Conservation (phyloP, 2,329 filamentous ascomycete species). For the Coniochaeta sp. region DNA sequence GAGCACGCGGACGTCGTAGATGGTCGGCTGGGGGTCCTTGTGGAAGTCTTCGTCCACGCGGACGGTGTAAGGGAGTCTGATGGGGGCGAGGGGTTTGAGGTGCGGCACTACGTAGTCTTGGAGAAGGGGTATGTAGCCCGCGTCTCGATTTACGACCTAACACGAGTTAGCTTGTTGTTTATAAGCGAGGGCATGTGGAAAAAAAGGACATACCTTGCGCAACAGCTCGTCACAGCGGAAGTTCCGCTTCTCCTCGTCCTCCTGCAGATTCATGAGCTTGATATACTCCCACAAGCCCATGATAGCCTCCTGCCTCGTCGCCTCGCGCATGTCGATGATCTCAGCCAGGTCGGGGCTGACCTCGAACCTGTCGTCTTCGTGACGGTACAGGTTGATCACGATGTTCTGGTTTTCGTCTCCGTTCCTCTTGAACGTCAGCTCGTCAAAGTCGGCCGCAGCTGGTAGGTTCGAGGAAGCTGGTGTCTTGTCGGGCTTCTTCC, state of each 20-base stretch:
- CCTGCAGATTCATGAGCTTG: slow-evolving; percentile 74
- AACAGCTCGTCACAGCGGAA: slow-evolving; percentile 85
- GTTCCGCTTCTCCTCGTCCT: slow-evolving; percentile 89
- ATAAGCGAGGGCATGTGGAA: not conserved
- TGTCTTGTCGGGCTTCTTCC: slow-evolving; percentile 69
- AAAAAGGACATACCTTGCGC: slow-evolving; percentile 52
- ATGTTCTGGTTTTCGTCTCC: slow-evolving; percentile 91
- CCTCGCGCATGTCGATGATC: slow-evolving; percentile 78
- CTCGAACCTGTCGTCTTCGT: slow-evolving; percentile 78
- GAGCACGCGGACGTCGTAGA: slow-evolving; percentile 83
- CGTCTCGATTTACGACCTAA: slow-evolving; percentile 67
- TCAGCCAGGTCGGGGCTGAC: slow-evolving; percentile 74
- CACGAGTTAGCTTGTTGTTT: slow-evolving; percentile 15
- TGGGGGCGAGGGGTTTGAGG: slow-evolving; percentile 69
- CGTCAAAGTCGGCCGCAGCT: slow-evolving; percentile 74
- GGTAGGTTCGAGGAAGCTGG: slow-evolving; percentile 47
- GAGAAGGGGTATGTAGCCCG: slow-evolving; percentile 79
- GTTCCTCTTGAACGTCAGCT: slow-evolving; percentile 82
- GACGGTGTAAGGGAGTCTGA: slow-evolving; percentile 86
- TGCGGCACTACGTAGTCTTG: slow-evolving; percentile 74
- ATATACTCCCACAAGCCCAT: slow-evolving; percentile 97
- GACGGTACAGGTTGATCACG: slow-evolving; percentile 75
- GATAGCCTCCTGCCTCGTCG: slow-evolving; percentile 78
- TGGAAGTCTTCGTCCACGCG: slow-evolving; percentile 83
- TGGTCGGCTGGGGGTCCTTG: slow-evolving; percentile 64